Conservation (phyloP, 208 protist genomes). For the Acanthamoeba lugdunensis region DNA sequence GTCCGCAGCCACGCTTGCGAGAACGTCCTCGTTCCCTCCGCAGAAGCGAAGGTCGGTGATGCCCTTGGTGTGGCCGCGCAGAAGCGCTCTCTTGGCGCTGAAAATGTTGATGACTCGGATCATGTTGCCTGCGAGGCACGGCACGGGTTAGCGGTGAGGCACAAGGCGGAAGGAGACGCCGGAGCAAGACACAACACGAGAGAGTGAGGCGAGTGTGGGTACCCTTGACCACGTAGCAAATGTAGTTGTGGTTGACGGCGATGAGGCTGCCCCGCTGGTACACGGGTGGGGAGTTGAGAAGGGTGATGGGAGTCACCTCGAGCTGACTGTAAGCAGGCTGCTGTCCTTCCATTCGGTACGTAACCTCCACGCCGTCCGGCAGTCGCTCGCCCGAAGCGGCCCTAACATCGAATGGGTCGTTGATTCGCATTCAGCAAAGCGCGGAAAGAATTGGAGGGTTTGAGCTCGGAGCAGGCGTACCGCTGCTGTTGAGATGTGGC, state of each 20-base stretch:
- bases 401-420: conserved; percentile 15
- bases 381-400: conserved; percentile 8
- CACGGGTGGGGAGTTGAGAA: conserved; percentile 35
- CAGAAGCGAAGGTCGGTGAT: conserved; percentile 63
- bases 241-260: conserved; percentile 71
- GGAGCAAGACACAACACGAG: neutral
- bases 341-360: neutral
- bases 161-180: neutral
- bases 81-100: conserved; percentile 47
- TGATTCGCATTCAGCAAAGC: neutral
- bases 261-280: conserved; percentile 67
- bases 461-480: neutral
- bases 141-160: neutral
- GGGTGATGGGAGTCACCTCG: conserved; percentile 66
- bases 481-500: neutral
- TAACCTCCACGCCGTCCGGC: neutral
- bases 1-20: conserved; percentile 59
- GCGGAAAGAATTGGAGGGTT: neutral
- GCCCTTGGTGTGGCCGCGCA: conserved; percentile 56
- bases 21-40: neutral
- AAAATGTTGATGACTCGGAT: conserved; percentile 68
- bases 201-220: neutral
- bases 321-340: conserved; percentile 2
- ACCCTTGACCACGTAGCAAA: conserved; percentile 73
- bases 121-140: conserved; percentile 47